phyloP scores from a whole-genome alignment of 345 rosid species.

The Hevea brasiliensis region DNA sequence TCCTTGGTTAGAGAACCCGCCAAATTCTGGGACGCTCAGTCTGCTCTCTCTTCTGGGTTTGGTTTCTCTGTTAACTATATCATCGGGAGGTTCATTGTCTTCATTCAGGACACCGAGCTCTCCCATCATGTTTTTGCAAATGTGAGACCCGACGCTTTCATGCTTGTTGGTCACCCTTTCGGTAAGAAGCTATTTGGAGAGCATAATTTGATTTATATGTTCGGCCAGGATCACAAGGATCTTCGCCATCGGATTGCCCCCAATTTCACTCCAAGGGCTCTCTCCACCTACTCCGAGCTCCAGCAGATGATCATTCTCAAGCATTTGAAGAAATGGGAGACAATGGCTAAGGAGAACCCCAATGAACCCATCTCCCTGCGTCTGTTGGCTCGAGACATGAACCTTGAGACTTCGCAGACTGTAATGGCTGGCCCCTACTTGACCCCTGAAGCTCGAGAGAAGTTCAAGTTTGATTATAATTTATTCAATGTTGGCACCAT shows the following conservation, averaged over 20 bases:
- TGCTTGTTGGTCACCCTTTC: conserved; percentile 75
- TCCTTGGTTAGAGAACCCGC: conserved; percentile 56
- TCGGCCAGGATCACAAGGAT: conserved; percentile 79
- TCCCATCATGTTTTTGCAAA: conserved; percentile 70
- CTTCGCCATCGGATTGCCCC: conserved; percentile 83
- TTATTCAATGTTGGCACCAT: conserved; percentile 71
- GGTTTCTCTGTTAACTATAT: conserved; percentile 74
- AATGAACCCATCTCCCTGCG: conserved; percentile 41
- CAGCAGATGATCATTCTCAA: conserved; percentile 67
- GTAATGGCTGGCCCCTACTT: conserved; percentile 80
- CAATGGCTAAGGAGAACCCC: conserved; percentile 13
- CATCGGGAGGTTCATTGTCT: conserved; percentile 66
- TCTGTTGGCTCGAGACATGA: conserved; percentile 59
- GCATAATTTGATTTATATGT: conserved; percentile 78
- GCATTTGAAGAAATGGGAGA: conserved; percentile 60
- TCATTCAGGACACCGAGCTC: conserved; percentile 58
- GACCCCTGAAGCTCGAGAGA: conserved; percentile 27
- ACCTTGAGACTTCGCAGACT: conserved; percentile 85
- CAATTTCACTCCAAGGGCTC: conserved; percentile 71
- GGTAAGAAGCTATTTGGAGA: conserved; percentile 88
- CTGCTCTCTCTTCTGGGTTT: conserved; percentile 29
- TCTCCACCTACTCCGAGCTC: conserved; percentile 59
- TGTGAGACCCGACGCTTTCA: conserved; percentile 80
- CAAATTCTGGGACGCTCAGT: conserved; percentile 70
- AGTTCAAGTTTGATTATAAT: conserved; percentile 60